These are phyloP conservation scores for Wickerhamiella dianesei DNA, from an alignment of 805 yeast genomes.

Conservation along the genomic window DNA sequence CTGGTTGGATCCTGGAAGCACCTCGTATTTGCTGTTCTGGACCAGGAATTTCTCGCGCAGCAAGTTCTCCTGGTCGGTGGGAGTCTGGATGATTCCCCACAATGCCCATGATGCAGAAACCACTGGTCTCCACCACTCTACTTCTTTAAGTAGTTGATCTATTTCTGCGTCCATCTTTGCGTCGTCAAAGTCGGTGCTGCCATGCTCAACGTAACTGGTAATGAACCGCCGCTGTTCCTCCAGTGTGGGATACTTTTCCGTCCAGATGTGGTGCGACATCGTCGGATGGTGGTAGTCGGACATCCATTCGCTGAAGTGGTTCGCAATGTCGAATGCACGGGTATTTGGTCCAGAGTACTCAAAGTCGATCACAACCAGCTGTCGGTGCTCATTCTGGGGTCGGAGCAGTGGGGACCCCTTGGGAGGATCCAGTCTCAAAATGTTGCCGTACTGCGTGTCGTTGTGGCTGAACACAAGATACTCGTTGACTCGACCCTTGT, in stretches of 20 bases:
- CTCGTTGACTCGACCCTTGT: slow-evolving; percentile 29
- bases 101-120: slow-evolving; percentile 71
- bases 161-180: slow-evolving; percentile 32
- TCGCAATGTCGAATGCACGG: slow-evolving; percentile 81
- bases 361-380: slow-evolving; percentile 86
- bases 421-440: slow-evolving; percentile 45
- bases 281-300: slow-evolving; percentile 64
- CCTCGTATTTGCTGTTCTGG: slow-evolving; percentile 29
- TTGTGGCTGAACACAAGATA: slow-evolving; percentile 79
- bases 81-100: slow-evolving; percentile 86
- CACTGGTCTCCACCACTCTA: slow-evolving; percentile 65
- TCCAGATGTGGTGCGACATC: slow-evolving; percentile 41
- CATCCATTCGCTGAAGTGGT: slow-evolving; percentile 97
- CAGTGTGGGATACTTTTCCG: slow-evolving; percentile 47
- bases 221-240: slow-evolving; percentile 59
- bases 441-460: slow-evolving; percentile 92
- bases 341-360: slow-evolving; percentile 88
- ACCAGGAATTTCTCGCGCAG: slow-evolving; percentile 28
- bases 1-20: slow-evolving; percentile 23
- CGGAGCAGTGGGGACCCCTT: slow-evolving; percentile 38
- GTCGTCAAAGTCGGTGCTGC: slow-evolving; percentile 23
- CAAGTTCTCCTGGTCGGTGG: slow-evolving; percentile 31
- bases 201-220: slow-evolving; percentile 58
- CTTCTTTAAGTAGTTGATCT: slow-evolving; percentile 46
- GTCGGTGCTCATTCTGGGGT: slow-evolving; percentile 43